Percentiles rank a stretch among this genome's conserved stretches.
Evolutionary conservation across 768 basidiomycete genomes (phyloP).

Genomic region (Phylloporus sp.): DNA sequence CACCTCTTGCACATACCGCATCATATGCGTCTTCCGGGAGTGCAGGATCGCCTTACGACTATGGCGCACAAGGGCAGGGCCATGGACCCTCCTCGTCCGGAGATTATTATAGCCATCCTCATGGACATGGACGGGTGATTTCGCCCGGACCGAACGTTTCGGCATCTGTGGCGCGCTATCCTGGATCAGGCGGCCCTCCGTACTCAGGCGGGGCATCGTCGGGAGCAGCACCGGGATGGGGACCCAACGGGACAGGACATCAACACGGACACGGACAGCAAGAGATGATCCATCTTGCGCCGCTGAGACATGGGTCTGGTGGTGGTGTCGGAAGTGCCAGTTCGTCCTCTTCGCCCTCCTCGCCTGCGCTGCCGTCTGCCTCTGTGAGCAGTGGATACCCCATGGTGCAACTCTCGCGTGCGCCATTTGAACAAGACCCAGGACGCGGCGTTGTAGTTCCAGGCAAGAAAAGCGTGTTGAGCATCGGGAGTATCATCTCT

Average conservation of each 20-base stretch:
- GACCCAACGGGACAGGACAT: conserved; percentile 8
- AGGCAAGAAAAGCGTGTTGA: conserved; percentile 63
- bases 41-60: conserved; percentile 22
- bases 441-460: conserved; percentile 15
- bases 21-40: conserved; percentile 24
- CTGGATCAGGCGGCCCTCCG: conserved; percentile 3
- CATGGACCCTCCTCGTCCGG: conserved; percentile 19
- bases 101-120: conserved; percentile 23
- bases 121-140: conserved; percentile 15
- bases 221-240: conserved; percentile 15
- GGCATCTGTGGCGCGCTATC: conserved; percentile 14
- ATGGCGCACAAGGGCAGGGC: conserved; percentile 16
- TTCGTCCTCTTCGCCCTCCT: conserved; percentile 28
- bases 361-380: conserved; percentile 23
- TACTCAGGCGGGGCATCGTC: conserved; percentile 4
- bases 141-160: conserved; percentile 19
- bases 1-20: conserved; percentile 17
- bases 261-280: conserved; percentile 23
- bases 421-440: conserved; percentile 31
- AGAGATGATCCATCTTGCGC: conserved; percentile 35
- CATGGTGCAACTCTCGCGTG: conserved; percentile 29
- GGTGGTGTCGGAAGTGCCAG: conserved; percentile 7
- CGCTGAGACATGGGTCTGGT: conserved; percentile 24
- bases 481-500: conserved; percentile 69
- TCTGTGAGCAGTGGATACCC: conserved; percentile 20